Evolutionary conservation across 1,284 basidiomycete genomes (phyloP), one percentile per base, ranked within the genome.

Genomic region (Puccinia novopanici): DNA sequence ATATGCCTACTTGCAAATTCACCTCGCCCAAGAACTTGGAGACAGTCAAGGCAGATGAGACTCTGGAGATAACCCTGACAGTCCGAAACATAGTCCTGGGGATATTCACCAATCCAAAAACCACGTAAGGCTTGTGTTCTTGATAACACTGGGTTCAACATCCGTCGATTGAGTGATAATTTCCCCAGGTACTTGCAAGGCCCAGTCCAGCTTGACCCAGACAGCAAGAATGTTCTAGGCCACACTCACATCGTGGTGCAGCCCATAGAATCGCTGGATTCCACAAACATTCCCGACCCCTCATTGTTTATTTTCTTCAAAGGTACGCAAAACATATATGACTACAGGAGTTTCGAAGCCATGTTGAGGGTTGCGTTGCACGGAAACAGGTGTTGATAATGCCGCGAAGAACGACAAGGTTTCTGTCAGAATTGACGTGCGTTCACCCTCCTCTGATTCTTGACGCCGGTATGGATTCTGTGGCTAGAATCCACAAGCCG

Each of bases 21-120:
- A 37, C 50, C 30, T 50, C 24, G 5, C 78, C 78, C 40, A 73
- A 61, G 48, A 80, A 80, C 50, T 19, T 80, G 8, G 68, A 72
- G 13, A 45, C 15, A 61, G 19, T 80, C 13, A 12, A 12, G 17
- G 34, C 78, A 12, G 40, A 61, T 8, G 37, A 55, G 22, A 27
- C 40, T 54, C 40, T 80, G 19, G 34, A 37, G 19, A 30, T 80
- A 0, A 40, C 17, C 34, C 40, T 80, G 4, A 12, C 10, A 1
- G 27, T 73, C 17, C 57, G 57, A 42, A 72, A 80, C 27, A 40
- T 80, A 0, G 34, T 80, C 30, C 27, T 63, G 1, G 78, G 78
- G 30, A 40, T 57, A 40, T 80, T 80, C 50, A 80, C 78, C 12
- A 80, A 80, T 80, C 78, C 78, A 24, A 52, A 72, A 12, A 80